Conservation (phyloP, 2,329 filamentous ascomycete genomes). For the Fusarium tanahbumbuense region DNA sequence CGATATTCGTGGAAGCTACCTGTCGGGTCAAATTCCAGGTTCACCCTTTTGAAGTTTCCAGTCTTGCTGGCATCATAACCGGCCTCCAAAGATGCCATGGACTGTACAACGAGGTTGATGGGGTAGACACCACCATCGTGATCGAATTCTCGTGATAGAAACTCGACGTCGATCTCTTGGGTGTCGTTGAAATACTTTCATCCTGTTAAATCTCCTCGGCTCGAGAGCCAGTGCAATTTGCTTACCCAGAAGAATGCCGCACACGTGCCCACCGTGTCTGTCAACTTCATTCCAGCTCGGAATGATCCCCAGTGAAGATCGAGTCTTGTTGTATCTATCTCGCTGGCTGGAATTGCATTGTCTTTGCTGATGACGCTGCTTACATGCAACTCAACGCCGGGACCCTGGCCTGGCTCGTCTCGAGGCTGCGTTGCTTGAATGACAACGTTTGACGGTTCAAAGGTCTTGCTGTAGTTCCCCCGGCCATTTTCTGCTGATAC, state of each 20-base stretch:
- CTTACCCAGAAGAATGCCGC: slow-evolving; percentile 83
- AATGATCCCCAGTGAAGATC: slow-evolving; percentile 79
- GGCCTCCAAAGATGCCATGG: slow-evolving; percentile 65
- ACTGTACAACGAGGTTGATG: slow-evolving; percentile 82
- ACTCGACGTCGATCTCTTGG: slow-evolving; percentile 85
- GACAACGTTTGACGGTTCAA: slow-evolving; percentile 67
- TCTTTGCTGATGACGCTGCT: slow-evolving; percentile 57
- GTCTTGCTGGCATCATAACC: slow-evolving; percentile 74
- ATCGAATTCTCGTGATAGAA: slow-evolving; percentile 75
- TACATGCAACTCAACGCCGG: slow-evolving; percentile 70
- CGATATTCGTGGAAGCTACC: slow-evolving; percentile 79
- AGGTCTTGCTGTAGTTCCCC: slow-evolving; percentile 75
- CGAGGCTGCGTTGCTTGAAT: slow-evolving; percentile 47
- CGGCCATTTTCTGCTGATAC: slow-evolving; percentile 67
- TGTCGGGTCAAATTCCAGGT: slow-evolving; percentile 75
- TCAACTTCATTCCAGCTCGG: slow-evolving; percentile 73
- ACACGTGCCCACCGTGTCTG: slow-evolving; percentile 73
- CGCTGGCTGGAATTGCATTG: slow-evolving; percentile 67
- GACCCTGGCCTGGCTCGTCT: slow-evolving; percentile 53
- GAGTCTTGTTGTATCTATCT: slow-evolving; percentile 69
- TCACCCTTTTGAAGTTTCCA: slow-evolving; percentile 65
- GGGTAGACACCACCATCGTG: slow-evolving; percentile 62
- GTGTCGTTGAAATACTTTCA: slow-evolving; percentile 79
- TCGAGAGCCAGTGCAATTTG: not conserved
- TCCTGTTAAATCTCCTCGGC: not conserved